phyloP scores from a whole-genome alignment of 176 grass and related monocot species.

The Oryza brachyantha region DNA sequence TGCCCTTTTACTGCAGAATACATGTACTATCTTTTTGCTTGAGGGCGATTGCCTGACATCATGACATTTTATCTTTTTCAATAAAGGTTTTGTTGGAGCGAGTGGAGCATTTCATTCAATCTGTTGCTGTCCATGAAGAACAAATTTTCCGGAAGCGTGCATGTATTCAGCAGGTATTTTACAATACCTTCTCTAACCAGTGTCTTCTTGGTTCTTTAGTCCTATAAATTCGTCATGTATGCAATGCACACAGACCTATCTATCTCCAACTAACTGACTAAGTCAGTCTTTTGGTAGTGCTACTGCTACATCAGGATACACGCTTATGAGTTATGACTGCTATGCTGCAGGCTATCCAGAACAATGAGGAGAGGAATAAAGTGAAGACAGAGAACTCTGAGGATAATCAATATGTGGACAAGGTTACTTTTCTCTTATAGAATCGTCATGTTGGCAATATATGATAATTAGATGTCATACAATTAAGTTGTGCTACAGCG shows the following conservation, averaged over 20 bases:
- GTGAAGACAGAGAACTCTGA: slow-evolving; percentile 58
- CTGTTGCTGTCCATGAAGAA: slow-evolving; percentile 82
- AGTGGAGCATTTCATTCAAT: slow-evolving; percentile 94
- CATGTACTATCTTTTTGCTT: not conserved
- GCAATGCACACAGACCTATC: not conserved
- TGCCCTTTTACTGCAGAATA: not conserved
- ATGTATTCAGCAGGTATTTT: slow-evolving; percentile 90
- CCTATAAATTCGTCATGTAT: not conserved
- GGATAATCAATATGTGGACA: slow-evolving; percentile 64
- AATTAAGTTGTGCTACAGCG: not conserved
- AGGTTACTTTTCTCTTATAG: slow-evolving; percentile 47
- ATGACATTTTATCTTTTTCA: slow-evolving; percentile 40
- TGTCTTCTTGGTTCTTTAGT: slow-evolving; percentile 18
- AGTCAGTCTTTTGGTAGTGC: slow-evolving; percentile 15
- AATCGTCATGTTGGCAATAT: not conserved
- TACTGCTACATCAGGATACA: not conserved
- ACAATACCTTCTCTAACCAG: slow-evolving; percentile 9
- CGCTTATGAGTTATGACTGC: slow-evolving; percentile 25
- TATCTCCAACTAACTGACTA: not conserved
- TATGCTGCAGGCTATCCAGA: slow-evolving; percentile 68
- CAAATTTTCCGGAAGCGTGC: slow-evolving; percentile 95
- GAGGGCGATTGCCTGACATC: not conserved
- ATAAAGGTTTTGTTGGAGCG: slow-evolving; percentile 77
- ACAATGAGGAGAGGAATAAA: slow-evolving; percentile 75
- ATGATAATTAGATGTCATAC: not conserved